Evolutionary conservation across 2,329 filamentous ascomycete species (phyloP), one percentile per base, ranked within the genome.

Genomic region (Cladosporium sp.): DNA sequence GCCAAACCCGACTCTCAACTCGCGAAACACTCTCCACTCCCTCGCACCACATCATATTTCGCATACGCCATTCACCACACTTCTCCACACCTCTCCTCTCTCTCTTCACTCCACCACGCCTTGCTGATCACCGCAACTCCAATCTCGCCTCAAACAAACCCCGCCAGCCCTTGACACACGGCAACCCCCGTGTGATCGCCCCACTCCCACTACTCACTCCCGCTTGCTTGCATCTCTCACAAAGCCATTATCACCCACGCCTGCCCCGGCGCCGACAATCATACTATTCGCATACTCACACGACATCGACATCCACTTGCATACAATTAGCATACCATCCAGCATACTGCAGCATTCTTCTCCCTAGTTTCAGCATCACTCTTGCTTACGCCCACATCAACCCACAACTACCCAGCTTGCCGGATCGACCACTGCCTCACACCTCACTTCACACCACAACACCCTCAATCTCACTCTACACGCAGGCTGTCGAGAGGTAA

Each of bases 401-500:
- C 44, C n/a, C 44, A 29, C 4, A 37, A 33, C 37, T 44, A 26
- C 44, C n/a, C 59, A 14, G n/a, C 29, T 26, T 44, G 33, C 33
- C 12, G 21, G 18, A 53, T 53, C 50, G 50, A 31, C 50, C 21
- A 14, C 46, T 7, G 28, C 33, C 52, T 33, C 52, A 11, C 57
- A 6, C 29, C 28, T 29, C 37, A 18, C n/a, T 40, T 35, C 58
- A 40, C 46, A 53, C 59, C 31, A 62, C 21, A 23, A 35, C 59
- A 37, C 26, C 49, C 35, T 37, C 21, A 23, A 14, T 37, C 7
- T 31, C 37, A 40, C 11, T 16, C 23, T 23, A 31, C 18, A 14
- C 21, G 50, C 56, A 68, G 72, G 72, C 72, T 74, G 71, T 74
- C 72, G 71, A 68, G 70, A 72, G 71, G 71, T 68, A 58, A 50